Evolutionary conservation across 176 grass and related monocot genomes (phyloP), one percentile per base, ranked within the genome.

Genomic region (Oryza meridionalis): DNA sequence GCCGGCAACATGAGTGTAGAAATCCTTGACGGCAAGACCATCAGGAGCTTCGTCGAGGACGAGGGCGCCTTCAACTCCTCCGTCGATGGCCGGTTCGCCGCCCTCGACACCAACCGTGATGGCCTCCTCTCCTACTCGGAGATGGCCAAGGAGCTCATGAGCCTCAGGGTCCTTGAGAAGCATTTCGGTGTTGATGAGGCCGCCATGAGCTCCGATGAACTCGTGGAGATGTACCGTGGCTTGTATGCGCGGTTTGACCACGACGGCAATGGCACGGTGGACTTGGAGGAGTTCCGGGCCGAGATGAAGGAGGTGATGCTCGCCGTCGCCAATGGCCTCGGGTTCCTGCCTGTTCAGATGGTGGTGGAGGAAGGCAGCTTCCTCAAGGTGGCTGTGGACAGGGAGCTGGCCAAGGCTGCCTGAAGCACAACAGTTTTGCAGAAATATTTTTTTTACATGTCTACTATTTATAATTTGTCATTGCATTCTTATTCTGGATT

Each of bases 221-320:
- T 88, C 1, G 75, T 69, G 6, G 25, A 5, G 70, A 44, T 94
- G 0, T 94, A 97, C 53, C 87, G 22, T 1, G 77, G 73, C 11
- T 76, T 97, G 11, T 94, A 94, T 31, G 51, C 84, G 19, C 80
- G 76, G 13, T 97, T 97, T 21, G 90, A 94, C 72, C 90, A 45
- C 5, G 94, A 97, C 69, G 88, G 94, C 38, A 51, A 91, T 6
- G 92, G 94, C 29, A 46, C 72, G 7, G 90, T 92, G 65, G 92
- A 80, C 73, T 25, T 65, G 1, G 75, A 94, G 11, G 94, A 97
- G 70, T 92, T 92, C 86, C 70, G 84, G 27, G 87, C 84, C 0
- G 91, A 90, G 94, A 97, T 90, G 92, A 85, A 82, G 84, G 92
- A 97, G 82, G 72, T 94, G 44, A 91, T 97, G 92, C 85, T 94